Conservation (phyloP, 2,329 filamentous ascomycete genomes). For the Fonsecaea erecta region DNA sequence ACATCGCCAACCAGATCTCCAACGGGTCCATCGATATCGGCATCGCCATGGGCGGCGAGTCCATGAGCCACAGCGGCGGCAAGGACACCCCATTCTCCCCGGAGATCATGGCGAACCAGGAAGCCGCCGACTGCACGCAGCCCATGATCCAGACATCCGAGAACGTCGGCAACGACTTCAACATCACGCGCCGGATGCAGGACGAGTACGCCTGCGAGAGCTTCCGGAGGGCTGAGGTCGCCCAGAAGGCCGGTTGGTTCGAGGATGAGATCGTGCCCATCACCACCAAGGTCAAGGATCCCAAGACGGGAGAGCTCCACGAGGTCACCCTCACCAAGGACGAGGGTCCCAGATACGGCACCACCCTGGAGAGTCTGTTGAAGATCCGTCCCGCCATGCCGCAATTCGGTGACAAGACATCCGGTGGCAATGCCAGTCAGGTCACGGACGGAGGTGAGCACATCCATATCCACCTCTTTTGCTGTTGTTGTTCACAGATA, state of each 20-base stretch:
- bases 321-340: slow-evolving; percentile 80
- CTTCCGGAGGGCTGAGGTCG: slow-evolving; percentile 82
- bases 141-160: slow-evolving; percentile 98
- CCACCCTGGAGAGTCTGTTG: slow-evolving; percentile 76
- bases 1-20: slow-evolving; percentile 87
- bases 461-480: neutral
- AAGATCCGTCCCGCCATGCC: slow-evolving; percentile 93
- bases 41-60: slow-evolving; percentile 84
- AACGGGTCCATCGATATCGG: slow-evolving; percentile 83
- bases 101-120: slow-evolving; percentile 74
- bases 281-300: slow-evolving; percentile 77
- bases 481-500: neutral
- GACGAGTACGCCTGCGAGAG: slow-evolving; percentile 86
- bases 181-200: slow-evolving; percentile 77
- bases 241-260: slow-evolving; percentile 89
- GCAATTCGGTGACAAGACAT: slow-evolving; percentile 82
- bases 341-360: slow-evolving; percentile 89
- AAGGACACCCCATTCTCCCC: slow-evolving; percentile 79
- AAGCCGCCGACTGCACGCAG: slow-evolving; percentile 83
- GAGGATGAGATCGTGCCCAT: slow-evolving; percentile 95
- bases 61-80: slow-evolving; percentile 69
- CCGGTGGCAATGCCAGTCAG: slow-evolving; percentile 92
- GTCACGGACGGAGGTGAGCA: slow-evolving; percentile 82
- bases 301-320: slow-evolving; percentile 77
- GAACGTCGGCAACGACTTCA: slow-evolving; percentile 91